Evolutionary conservation across 2,329 filamentous ascomycete species (phyloP).

Genomic region (Alternaria ventricosa): DNA sequence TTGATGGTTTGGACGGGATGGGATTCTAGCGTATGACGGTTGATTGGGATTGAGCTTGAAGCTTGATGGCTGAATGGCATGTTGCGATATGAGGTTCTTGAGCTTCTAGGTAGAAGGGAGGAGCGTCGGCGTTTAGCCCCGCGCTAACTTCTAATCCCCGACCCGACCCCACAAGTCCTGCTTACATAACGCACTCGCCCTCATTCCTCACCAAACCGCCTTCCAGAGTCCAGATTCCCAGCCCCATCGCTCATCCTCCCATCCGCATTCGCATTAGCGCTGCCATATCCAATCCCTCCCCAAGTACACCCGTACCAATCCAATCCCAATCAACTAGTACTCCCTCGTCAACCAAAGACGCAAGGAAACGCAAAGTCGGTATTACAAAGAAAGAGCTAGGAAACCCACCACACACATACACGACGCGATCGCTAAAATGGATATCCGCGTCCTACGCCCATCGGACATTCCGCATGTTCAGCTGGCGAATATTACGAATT

Average conservation of each 20-base stretch:
- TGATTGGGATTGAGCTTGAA: not conserved
- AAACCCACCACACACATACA: not conserved
- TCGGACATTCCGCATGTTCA: slow-evolving; percentile 91
- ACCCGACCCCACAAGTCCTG: slow-evolving; percentile 2
- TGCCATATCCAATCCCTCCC: not conserved
- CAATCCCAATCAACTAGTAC: not conserved
- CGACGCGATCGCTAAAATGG: slow-evolving; percentile 62
- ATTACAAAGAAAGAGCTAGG: not conserved
- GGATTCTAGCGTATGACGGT: rapidly evolving
- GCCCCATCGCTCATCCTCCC: not conserved
- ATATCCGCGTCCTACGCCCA: slow-evolving; percentile 85
- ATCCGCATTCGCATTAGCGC: slow-evolving; percentile 9
- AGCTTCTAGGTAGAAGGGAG: not conserved
- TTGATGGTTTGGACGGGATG: not conserved
- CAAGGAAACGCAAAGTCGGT: not conserved
- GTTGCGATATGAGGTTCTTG: not conserved
- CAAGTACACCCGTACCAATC: not conserved
- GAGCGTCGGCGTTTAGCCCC: not conserved
- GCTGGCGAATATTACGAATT: slow-evolving; percentile 97
- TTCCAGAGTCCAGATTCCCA: not conserved
- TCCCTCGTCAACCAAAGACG: not conserved
- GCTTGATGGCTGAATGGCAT: not conserved
- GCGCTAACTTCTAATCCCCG: slow-evolving; percentile 12
- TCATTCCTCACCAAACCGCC: slow-evolving; percentile 2
- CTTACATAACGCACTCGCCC: slow-evolving; percentile 20